These are phyloP conservation scores for Pleurotus eryngii DNA, from an alignment of 768 basidiomycete genomes.

Conservation along the genomic window DNA sequence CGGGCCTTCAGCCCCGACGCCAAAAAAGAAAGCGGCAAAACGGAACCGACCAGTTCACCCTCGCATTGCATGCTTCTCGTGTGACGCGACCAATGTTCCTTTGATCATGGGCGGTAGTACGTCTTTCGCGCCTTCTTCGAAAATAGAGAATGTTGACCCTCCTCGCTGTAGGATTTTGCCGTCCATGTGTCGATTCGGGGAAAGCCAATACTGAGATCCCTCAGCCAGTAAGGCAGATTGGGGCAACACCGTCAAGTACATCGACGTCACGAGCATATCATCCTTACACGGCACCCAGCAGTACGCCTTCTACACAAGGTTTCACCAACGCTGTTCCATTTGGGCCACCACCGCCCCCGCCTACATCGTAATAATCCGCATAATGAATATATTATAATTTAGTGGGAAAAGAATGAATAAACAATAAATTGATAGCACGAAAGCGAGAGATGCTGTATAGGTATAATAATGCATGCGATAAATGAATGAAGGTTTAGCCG, in stretches of 20 bases:
- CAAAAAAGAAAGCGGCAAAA: conserved; percentile 40
- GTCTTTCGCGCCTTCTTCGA: conserved; percentile 22
- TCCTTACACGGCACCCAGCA: background rate
- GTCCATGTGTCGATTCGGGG: conserved; percentile 61
- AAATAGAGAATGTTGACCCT: background rate
- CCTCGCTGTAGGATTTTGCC: conserved; percentile 56
- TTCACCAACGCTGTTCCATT: background rate
- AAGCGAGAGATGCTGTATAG: conserved; percentile 1
- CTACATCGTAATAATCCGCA: background rate
- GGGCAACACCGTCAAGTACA: background rate
- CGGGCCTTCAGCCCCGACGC: background rate
- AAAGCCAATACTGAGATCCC: conserved; percentile 30
- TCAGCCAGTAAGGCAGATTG: conserved; percentile 7
- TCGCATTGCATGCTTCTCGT: conserved; percentile 53
- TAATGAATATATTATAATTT: conserved; percentile 4
- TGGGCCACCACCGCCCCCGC: background rate
- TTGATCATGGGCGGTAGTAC: conserved; percentile 74
- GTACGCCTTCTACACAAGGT: background rate
- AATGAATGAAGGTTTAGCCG: background rate
- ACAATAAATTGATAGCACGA: conserved; percentile 9
- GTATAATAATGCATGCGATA: conserved; percentile 1
- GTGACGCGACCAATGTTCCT: conserved; percentile 67
- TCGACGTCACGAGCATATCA: background rate
- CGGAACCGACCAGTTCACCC: conserved; percentile 30
- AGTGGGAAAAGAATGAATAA: background rate